Percentiles rank a stretch among this genome's conserved stretches.
Evolutionary conservation across 2,329 filamentous ascomycete genomes (phyloP).

Genomic region (Incumbomyces delicatus): DNA sequence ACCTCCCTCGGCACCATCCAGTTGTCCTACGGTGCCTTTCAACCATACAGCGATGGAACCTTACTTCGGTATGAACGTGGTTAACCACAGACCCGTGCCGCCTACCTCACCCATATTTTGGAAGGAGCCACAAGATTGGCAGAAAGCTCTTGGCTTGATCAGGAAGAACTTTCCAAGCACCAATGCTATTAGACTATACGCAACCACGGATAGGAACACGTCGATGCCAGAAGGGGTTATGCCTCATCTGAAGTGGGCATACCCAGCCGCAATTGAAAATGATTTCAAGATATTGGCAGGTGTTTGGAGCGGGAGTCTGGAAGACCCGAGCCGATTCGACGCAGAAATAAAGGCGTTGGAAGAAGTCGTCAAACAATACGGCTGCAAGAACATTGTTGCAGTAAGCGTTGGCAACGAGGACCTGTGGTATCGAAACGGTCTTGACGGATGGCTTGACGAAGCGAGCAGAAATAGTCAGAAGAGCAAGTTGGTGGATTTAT

Average conservation of each 20-base stretch:
- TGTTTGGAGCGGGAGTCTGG: slow-evolving; percentile 1
- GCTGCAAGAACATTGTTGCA: slow-evolving; percentile 2
- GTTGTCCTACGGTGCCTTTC: background rate
- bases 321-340: background rate
- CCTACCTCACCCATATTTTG: background rate
- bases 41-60: background rate
- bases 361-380: background rate
- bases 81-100: background rate
- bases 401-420: slow-evolving; percentile 8
- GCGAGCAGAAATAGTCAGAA: background rate
- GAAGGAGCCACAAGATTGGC: slow-evolving; percentile 2
- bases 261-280: background rate
- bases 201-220: background rate
- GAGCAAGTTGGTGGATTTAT: background rate
- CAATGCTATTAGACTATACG: slow-evolving; percentile 5
- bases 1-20: background rate
- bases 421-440: background rate
- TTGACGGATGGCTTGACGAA: background rate
- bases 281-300: slow-evolving; percentile 2
- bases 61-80: slow-evolving; percentile 2
- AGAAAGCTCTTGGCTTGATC: background rate
- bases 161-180: background rate
- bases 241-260: background rate
- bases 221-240: background rate
- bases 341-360: background rate